Base-by-base conservation (phyloP, 1,284 basidiomycete species). In the Coniferiporia weirii region DNA sequence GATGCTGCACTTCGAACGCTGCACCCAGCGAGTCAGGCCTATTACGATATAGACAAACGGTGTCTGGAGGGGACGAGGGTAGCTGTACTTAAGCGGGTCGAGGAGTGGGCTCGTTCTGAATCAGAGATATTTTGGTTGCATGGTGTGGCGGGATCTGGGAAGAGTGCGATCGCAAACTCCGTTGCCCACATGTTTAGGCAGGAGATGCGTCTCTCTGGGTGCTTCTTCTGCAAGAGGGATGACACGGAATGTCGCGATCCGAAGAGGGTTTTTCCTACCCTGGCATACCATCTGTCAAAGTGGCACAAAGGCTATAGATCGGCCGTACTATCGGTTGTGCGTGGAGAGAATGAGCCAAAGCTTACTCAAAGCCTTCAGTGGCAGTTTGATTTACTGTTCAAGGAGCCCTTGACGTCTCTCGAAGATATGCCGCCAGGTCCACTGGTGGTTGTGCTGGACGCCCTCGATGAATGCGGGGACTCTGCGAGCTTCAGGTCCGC, bases 111-210 rank as follows among this genome's bases (percentile, higher is more conserved):
- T 15, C 8, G 15, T 4, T 50, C 43, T 15, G 35, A 51, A n/a
- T 51, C 56, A 3, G 70, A 64, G 13, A 48, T 73, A 5, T 71
- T 71, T 22, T 73, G 71, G 72, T 46, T 72, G 17, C 63, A 70
- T 27, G 27, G 27, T 27, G 27, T 27, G 27, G 27, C 27, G 27
- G 27, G 27, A 27, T 27, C 27, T 2, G 71, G 72, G 8, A 72
- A 72, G 62, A 72, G 69, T 34, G 64, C 72, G 0, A 65, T 72
- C n/a, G 59, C 71, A 3, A 71, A 66, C 0, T 70, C 72, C 0
- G 59, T 71, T 3, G 70, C 70, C 50, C 64, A 69, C 47, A 58
- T 69, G 27, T 68, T 67, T 40, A 61, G 67, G n/a, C 61, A 71
- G 0, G 59, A 67, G 2, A 64, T 65, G 8, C 64, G 66, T 48